Conservation (phyloP, 108 stramenopile species). For the Conticribra weissflogii region DNA sequence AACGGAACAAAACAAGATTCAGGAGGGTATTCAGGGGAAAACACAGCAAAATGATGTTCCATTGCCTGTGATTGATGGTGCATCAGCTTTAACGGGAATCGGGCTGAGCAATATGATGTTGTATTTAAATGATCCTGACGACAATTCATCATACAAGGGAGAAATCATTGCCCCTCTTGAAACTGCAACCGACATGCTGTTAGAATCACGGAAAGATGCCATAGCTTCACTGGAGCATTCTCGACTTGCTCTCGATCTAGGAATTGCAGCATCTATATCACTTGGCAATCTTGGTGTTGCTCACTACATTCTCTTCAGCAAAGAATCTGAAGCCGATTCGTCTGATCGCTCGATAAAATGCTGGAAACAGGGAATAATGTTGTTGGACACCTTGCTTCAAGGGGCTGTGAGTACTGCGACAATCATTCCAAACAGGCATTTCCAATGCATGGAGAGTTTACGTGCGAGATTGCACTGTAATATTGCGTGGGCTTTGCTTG, state of each 20-base stretch:
- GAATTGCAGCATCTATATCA: constrained; percentile 43
- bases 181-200: constrained; percentile 43
- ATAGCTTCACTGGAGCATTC: constrained; percentile 19
- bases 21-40: constrained; percentile 3
- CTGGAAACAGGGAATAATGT: constrained; percentile 30
- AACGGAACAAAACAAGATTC: constrained; percentile 6
- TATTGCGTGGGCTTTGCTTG: constrained; percentile 42
- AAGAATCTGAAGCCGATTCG: not conserved
- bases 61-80: constrained; percentile 44
- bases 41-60: not conserved
- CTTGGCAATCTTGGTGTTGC: constrained; percentile 39
- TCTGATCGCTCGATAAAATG: constrained; percentile 9
- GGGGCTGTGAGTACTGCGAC: constrained; percentile 29
- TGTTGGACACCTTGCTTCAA: constrained; percentile 28
- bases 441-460: constrained; percentile 42
- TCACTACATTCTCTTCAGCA: not conserved
- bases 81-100: constrained; percentile 41
- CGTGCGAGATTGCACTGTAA: constrained; percentile 47
- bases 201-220: constrained; percentile 49
- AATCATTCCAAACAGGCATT: constrained; percentile 32
- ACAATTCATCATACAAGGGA: not conserved
- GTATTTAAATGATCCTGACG: not conserved
- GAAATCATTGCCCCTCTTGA: constrained; percentile 39
- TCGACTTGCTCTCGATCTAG: constrained; percentile 36
- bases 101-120: constrained; percentile 35